Evolutionary conservation across 371 early-diverging fungal genomes (phyloP).

Genomic region (Mucor racemosus): DNA sequence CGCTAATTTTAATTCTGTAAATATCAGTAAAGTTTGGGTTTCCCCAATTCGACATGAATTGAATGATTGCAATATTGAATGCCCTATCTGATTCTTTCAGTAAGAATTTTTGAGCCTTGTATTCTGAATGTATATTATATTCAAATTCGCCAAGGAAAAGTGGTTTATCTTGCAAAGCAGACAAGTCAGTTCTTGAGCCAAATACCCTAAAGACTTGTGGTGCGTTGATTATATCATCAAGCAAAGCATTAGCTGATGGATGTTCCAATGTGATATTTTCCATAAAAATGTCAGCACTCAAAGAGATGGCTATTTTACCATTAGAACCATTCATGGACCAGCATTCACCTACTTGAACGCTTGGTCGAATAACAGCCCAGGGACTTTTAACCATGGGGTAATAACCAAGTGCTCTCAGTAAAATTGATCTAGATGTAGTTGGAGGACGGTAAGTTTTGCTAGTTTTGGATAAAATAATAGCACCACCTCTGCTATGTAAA

Average conservation of each 20-base stretch:
- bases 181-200: background rate
- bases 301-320: constrained; percentile 14
- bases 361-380: constrained; percentile 7
- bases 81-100: constrained; percentile 1
- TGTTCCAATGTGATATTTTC: constrained; percentile 13
- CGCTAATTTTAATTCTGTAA: constrained; percentile 81
- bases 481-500: background rate
- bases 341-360: constrained; percentile 16
- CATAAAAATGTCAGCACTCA: constrained; percentile 10
- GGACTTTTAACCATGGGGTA: background rate
- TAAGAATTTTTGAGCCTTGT: background rate
- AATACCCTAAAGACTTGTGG: constrained; percentile 10
- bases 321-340: constrained; percentile 20
- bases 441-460: background rate
- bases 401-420: background rate
- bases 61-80: constrained; percentile 49
- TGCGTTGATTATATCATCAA: constrained; percentile 1
- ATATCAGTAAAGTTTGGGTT: constrained; percentile 75
- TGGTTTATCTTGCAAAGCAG: background rate
- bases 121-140: constrained; percentile 19
- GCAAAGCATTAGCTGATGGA: background rate
- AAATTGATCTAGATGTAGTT: background rate
- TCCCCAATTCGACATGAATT: constrained; percentile 75
- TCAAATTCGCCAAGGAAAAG: constrained; percentile 14
- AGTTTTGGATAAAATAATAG: background rate